Base-by-base conservation (phyloP, 345 rosid species). In the Eucalyptus decipiens region DNA sequence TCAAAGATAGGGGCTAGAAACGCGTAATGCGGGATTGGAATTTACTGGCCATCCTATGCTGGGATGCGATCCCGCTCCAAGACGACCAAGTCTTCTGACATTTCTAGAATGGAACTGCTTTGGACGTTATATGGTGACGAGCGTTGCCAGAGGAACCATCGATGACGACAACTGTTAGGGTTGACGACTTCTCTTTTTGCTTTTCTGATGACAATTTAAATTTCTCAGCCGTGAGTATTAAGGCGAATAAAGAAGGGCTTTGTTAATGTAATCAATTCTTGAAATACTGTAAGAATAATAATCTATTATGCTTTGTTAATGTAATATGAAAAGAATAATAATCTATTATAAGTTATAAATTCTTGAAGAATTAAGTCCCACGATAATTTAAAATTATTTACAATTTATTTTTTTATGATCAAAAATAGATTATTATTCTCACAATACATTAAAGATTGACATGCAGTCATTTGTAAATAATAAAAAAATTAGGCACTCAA, bases 391-490 rank as follows among this genome's bases (percentile, higher is more conserved):
- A 52, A 52, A 52, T 21, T 19, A 19, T 7, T 50, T 50, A 50
- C 1, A 50, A 50, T 50, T 50, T 16, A 50, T 16, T 1, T 8
- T 47, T 52, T 52, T 19, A 52, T 52, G 26, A 52, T 52, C 2
- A 1, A 65, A 8, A 65, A 56, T 60, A 12, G 0, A 62, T 3
- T 4, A 28, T 52, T 52, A 52, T 52, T 52, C 58, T 52, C 11
- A 8, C 2, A 21, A 8, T 19, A 51, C 2, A 52, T 52, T 52
- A 19, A 52, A 52, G 9, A 52, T 0, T 0, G 2, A 19, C 0
- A 19, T 21, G 2, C 4, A 21, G 0, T 19, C 2, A 52, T 52
- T 52, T 52, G 0, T 19, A 10, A 56, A 10, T 56, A 56, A 37
- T 37, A 24, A 24, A 6, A 49, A 24, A 56, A 56, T 56, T 24